Conservation (phyloP, 495 filamentous ascomycete species). For the Xylaria acuta region DNA sequence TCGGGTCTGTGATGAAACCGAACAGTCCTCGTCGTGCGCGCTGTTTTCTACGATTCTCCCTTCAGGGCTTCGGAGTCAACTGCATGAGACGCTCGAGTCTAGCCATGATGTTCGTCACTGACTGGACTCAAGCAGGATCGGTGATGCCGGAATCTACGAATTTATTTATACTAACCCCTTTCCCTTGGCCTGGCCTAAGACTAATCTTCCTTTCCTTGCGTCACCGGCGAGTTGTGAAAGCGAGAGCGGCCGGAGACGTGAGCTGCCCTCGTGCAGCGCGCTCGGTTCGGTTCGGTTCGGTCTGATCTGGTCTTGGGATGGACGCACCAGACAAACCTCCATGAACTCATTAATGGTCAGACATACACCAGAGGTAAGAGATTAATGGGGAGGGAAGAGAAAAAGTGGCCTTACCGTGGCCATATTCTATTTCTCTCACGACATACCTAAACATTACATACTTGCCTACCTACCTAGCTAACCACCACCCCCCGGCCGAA, state of each 20-base stretch:
- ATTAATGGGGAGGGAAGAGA: neutral
- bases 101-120: neutral
- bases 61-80: neutral
- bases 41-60: neutral
- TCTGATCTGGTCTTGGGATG: neutral
- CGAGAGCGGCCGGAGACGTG: neutral
- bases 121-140: neutral
- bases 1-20: neutral
- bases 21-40: neutral
- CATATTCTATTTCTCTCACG: neutral
- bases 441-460: neutral
- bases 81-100: neutral
- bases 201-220: neutral
- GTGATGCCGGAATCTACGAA: neutral
- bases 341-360: neutral
- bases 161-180: constrained; percentile 1
- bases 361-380: neutral
- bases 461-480: neutral
- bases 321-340: constrained; percentile 2
- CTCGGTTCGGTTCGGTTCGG: neutral
- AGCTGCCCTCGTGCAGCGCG: neutral
- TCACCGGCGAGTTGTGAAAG: neutral
- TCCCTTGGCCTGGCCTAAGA: neutral
- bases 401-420: constrained; percentile 7
- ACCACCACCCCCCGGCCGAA: neutral